A percentile compares a stretch with the other conserved stretches of the same genome.
phyloP scores from a whole-genome alignment of 2,329 filamentous ascomycete species.

The Alternaria angustiovoidea region DNA sequence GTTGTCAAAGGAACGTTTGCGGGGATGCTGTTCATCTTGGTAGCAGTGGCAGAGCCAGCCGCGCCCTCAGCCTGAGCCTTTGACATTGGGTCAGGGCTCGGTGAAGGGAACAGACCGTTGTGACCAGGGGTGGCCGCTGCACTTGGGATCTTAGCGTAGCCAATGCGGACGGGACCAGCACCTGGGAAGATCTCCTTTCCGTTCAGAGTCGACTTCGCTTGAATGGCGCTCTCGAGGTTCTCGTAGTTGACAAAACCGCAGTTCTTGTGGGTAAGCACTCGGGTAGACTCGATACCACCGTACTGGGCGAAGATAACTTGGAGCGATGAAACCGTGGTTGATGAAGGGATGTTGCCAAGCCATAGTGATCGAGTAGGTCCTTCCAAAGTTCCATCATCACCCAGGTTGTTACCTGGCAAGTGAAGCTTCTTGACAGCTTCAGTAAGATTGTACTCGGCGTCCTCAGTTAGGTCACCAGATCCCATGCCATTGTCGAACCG shows the following conservation, averaged over 20 bases:
- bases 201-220: constrained; percentile 87
- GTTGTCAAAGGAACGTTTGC: constrained; percentile 68
- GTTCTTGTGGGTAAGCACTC: constrained; percentile 97
- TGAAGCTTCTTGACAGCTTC: constrained; percentile 81
- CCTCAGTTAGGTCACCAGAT: constrained; percentile 78
- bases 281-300: constrained; percentile 86
- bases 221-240: constrained; percentile 85
- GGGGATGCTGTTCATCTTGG: constrained; percentile 47
- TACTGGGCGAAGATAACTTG: constrained; percentile 96
- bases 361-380: constrained; percentile 92
- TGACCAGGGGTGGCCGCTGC: constrained; percentile 87
- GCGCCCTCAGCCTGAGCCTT: constrained; percentile 57
- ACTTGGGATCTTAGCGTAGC: constrained; percentile 95
- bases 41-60: constrained; percentile 47
- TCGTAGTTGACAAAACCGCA: constrained; percentile 99
- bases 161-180: constrained; percentile 91
- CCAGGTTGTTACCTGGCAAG: constrained; percentile 66
- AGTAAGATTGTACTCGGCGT: constrained; percentile 79
- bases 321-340: constrained; percentile 92
- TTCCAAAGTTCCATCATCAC: constrained; percentile 82
- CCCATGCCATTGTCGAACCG: constrained; percentile 72
- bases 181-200: constrained; percentile 99
- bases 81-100: constrained; percentile 84
- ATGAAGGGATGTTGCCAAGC: constrained; percentile 97
- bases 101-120: constrained; percentile 86